A percentile compares a stretch with the other conserved stretches of the same genome.
These are phyloP conservation scores for Clavispora phyllophila DNA, from an alignment of 805 yeast species.

Conservation along the genomic window DNA sequence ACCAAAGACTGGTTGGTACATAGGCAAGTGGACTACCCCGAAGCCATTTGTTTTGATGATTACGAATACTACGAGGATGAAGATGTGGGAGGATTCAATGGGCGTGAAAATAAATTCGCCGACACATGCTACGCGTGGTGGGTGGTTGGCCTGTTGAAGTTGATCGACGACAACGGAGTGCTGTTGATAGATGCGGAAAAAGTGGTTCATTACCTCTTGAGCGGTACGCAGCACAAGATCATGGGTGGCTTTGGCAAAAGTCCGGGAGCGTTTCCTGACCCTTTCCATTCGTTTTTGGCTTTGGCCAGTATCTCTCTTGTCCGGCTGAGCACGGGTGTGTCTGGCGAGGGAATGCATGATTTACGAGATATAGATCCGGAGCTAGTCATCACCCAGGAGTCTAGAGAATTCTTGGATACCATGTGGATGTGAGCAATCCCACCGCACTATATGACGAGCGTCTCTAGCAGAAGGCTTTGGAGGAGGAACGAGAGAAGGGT, in stretches of 20 bases:
- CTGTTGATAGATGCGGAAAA: conserved; percentile 30
- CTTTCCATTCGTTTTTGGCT: conserved; percentile 62
- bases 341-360: conserved; percentile 3
- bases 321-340: conserved; percentile 1
- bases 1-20: conserved; percentile 59
- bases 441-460: too few relatives aligned
- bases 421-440: conserved; percentile 6
- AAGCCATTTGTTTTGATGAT: conserved; percentile 16
- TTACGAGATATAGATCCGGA: conserved; percentile 11
- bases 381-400: conserved; percentile 10
- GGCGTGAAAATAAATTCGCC: conserved; percentile 75
- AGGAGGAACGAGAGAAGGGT: too few relatives aligned
- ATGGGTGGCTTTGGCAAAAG: conserved; percentile 78
- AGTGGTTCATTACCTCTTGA: conserved; percentile 42
- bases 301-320: conserved; percentile 46
- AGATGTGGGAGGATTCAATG: conserved; percentile 80
- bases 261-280: conserved; percentile 62
- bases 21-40: conserved; percentile 49
- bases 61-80: conserved; percentile 36
- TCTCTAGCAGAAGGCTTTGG: neutral
- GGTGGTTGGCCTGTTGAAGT: conserved; percentile 56
- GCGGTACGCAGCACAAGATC: conserved; percentile 52
- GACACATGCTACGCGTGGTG: conserved; percentile 91
- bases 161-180: conserved; percentile 30
- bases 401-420: conserved; percentile 10